Base-by-base conservation (phyloP, 1,284 basidiomycete species). In the Amylostereum chailletii region DNA sequence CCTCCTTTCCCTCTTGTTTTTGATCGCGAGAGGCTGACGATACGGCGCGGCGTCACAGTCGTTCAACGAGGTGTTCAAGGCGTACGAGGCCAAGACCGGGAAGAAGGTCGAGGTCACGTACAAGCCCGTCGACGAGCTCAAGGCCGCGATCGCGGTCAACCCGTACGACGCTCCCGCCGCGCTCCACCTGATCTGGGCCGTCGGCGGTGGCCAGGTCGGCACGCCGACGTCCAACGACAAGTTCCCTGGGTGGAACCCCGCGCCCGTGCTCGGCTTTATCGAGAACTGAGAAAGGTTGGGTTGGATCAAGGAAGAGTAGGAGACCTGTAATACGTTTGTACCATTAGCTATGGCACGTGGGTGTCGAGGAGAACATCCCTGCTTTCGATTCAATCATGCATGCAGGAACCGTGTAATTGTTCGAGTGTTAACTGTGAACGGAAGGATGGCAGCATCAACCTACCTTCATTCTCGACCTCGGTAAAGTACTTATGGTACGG, bases 191-290 rank as follows among this genome's bases (percentile, higher is more conserved):
- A 37, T 34, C 4, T 56, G 51, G 55, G 48, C 48, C 6, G 11
- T 30, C n/a, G 47, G 53, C 4, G 49, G 39, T 11, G 54, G 55
- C 3, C 27, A 44, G 34, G 51, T 55, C 7, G 55, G 55, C 5
- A 29, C 45, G 7, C 37, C 42, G 40, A 11, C 54, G 41, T 36
- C 37, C 47, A 55, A 53, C 29, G 45, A 46, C 19, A 34, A 42
- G 41, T 56, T 46, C 42, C 54, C 54, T 9, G 54, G 48, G 11
- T 56, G 51, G 54, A 56, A 55, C 32, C 55, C 55, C n/a, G 47
- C 7, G 34, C 46, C 39, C 11, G 39, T 40, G 11, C 5, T 40
- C 19, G 19, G 19, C 19, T 19, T 19, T 19, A 19, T 19, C 19
- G 19, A 19, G 19, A 19, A 19, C 19, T 19, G 19, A 19, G 19